These are phyloP conservation scores for Leavenworthia alabamica DNA, from an alignment of 345 rosid species.

Conservation along the genomic window DNA sequence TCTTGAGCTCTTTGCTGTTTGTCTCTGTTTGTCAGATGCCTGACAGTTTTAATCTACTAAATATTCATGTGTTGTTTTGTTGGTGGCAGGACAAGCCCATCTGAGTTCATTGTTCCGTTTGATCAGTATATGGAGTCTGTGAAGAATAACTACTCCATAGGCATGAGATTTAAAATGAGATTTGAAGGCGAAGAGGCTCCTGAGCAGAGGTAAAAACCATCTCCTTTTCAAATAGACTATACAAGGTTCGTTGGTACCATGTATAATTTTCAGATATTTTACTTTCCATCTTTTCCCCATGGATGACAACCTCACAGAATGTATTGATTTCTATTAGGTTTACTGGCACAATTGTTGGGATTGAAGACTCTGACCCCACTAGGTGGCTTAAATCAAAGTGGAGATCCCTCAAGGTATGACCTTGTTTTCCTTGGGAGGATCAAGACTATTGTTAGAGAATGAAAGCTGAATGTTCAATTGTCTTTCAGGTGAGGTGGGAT, in stretches of 20 bases:
- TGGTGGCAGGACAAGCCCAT: conserved; percentile 63
- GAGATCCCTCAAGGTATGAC: conserved; percentile 74
- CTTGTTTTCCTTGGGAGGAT: neutral
- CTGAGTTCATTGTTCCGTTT: conserved; percentile 79
- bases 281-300: neutral
- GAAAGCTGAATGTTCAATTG: conserved; percentile 7
- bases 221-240: neutral
- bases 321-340: conserved; percentile 39
- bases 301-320: neutral
- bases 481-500: conserved; percentile 78
- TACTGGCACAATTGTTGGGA: conserved; percentile 75
- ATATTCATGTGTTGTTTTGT: neutral
- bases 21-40: neutral
- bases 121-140: conserved; percentile 68
- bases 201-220: conserved; percentile 65
- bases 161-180: conserved; percentile 87
- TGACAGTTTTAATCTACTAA: neutral
- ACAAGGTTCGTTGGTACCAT: neutral
- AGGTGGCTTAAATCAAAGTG: conserved; percentile 69
- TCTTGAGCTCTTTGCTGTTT: neutral
- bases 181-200: conserved; percentile 94
- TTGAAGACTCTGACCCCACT: conserved; percentile 50
- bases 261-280: neutral
- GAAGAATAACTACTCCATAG: conserved; percentile 57
- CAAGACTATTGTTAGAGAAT: neutral